phyloP scores from a whole-genome alignment of 2,329 filamentous ascomycete genomes.

The Ascosphaera aggregata region DNA sequence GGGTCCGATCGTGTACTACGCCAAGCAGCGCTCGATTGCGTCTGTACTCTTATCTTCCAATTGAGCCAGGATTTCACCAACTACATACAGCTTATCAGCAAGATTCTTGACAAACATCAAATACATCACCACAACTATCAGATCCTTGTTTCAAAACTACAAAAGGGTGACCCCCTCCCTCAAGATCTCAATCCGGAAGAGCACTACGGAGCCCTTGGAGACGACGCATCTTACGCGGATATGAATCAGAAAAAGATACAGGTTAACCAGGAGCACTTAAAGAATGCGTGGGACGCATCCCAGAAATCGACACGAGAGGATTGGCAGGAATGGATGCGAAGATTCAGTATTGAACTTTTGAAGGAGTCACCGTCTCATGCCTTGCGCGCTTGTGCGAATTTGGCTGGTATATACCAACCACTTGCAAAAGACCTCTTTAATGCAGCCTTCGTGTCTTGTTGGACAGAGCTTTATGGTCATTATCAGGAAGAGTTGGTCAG shows the following conservation, averaged over 20 bases:
- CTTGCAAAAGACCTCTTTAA: slow-evolving; percentile 92
- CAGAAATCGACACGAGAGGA: slow-evolving; percentile 96
- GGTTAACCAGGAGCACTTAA: slow-evolving; percentile 92
- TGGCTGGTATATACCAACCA: slow-evolving; percentile 79
- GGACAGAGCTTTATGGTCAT: slow-evolving; percentile 91
- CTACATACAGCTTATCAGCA: slow-evolving; percentile 84
- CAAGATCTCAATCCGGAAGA: slow-evolving; percentile 81
- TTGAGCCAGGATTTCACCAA: slow-evolving; percentile 87
- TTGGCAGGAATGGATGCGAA: slow-evolving; percentile 96
- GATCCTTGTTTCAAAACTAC: slow-evolving; percentile 71
- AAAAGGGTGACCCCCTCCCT: slow-evolving; percentile 85
- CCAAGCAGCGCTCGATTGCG: slow-evolving; percentile 68
- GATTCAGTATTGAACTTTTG: slow-evolving; percentile 85
- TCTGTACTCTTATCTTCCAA: slow-evolving; percentile 89
- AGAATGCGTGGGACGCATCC: slow-evolving; percentile 89
- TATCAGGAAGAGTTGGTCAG: slow-evolving; percentile 93
- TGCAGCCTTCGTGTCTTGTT: slow-evolving; percentile 95
- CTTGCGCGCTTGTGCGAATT: slow-evolving; percentile 69
- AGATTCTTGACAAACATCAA: slow-evolving; percentile 51
- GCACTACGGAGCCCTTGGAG: slow-evolving; percentile 50
- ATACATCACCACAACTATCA: slow-evolving; percentile 84
- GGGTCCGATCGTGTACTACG: slow-evolving; percentile 50
- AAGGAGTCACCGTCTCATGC: slow-evolving; percentile 94
- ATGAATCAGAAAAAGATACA: slow-evolving; percentile 82
- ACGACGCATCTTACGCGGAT: slow-evolving; percentile 63